Evolutionary conservation across 1,139 yeast genomes (phyloP).

Genomic region (Geotrichum cucujoidarum): DNA sequence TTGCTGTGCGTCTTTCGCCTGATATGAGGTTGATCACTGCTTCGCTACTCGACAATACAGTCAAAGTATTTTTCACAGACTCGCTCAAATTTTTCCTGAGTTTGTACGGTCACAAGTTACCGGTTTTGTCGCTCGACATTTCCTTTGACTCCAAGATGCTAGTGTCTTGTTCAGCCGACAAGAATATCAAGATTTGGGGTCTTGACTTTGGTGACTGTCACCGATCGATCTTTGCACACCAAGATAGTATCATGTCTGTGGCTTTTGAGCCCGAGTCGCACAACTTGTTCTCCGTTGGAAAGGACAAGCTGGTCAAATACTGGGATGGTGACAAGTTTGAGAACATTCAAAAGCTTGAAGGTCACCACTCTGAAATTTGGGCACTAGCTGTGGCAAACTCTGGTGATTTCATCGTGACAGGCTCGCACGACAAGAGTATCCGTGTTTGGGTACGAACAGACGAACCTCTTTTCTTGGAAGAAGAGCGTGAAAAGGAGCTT

Average conservation of each 20-base stretch:
- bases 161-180: constrained; percentile 93
- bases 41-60: constrained; percentile 84
- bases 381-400: constrained; percentile 68
- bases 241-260: constrained; percentile 89
- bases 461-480: constrained; percentile 91
- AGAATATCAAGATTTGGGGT: constrained; percentile 97
- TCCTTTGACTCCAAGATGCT: constrained; percentile 81
- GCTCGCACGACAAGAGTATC: constrained; percentile 90
- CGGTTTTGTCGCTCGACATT: constrained; percentile 76
- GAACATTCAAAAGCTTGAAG: constrained; percentile 78
- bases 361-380: constrained; percentile 93
- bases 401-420: constrained; percentile 73
- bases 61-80: constrained; percentile 85
- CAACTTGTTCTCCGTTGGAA: constrained; percentile 83
- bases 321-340: constrained; percentile 99
- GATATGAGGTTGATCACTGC: constrained; percentile 74
- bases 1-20: constrained; percentile 77
- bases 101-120: constrained; percentile 92
- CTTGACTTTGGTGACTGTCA: constrained; percentile 98
- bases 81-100: constrained; percentile 81
- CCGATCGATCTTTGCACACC: constrained; percentile 92
- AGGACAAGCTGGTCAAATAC: constrained; percentile 83
- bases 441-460: constrained; percentile 89
- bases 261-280: constrained; percentile 78
- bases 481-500: constrained; percentile 91